These are phyloP conservation scores for Curvularia eragrostidis DNA, from an alignment of 2,329 filamentous ascomycete genomes.

Conservation along the genomic window DNA sequence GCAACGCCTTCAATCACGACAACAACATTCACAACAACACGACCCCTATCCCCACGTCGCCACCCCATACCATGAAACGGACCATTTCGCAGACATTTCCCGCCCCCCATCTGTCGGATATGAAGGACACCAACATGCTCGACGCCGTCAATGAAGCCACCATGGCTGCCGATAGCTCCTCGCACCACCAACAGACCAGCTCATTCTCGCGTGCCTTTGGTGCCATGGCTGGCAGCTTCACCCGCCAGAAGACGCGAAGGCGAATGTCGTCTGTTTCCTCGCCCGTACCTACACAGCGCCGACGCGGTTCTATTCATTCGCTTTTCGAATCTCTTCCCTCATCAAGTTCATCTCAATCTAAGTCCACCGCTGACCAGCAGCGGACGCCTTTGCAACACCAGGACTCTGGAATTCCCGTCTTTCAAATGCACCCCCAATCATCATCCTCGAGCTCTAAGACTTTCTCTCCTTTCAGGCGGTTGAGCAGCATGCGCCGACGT, in stretches of 20 bases:
- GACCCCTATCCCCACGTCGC: slow-evolving; percentile 23
- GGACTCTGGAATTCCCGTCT: slow-evolving; percentile 41
- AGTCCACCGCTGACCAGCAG: slow-evolving; percentile 28
- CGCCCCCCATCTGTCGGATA: slow-evolving; percentile 31
- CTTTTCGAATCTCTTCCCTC: slow-evolving; percentile 34
- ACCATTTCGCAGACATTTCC: slow-evolving; percentile 50
- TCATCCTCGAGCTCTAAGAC: slow-evolving; percentile 26
- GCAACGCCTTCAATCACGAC: slow-evolving; percentile 11
- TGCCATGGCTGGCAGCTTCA: slow-evolving; percentile 38
- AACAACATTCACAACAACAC: slow-evolving; percentile 28
- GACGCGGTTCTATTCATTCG: slow-evolving; percentile 40
- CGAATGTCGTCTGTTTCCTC: slow-evolving; percentile 44
- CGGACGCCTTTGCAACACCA: slow-evolving; percentile 41
- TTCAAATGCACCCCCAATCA: slow-evolving; percentile 19
- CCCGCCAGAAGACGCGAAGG: slow-evolving; percentile 43
- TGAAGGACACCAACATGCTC: slow-evolving; percentile 34
- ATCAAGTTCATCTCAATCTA: slow-evolving; percentile 25
- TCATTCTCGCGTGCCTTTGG: slow-evolving; percentile 42
- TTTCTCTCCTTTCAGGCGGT: slow-evolving; percentile 35
- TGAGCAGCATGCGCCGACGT: slow-evolving; percentile 43
- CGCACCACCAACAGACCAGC: slow-evolving; percentile 32
- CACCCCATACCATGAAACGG: slow-evolving; percentile 41
- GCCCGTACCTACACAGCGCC: slow-evolving; percentile 28
- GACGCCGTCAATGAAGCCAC: slow-evolving; percentile 41
- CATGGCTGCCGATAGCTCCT: slow-evolving; percentile 20